Conservation (phyloP, 1,284 basidiomycete species). For the Fistulina hepatica region DNA sequence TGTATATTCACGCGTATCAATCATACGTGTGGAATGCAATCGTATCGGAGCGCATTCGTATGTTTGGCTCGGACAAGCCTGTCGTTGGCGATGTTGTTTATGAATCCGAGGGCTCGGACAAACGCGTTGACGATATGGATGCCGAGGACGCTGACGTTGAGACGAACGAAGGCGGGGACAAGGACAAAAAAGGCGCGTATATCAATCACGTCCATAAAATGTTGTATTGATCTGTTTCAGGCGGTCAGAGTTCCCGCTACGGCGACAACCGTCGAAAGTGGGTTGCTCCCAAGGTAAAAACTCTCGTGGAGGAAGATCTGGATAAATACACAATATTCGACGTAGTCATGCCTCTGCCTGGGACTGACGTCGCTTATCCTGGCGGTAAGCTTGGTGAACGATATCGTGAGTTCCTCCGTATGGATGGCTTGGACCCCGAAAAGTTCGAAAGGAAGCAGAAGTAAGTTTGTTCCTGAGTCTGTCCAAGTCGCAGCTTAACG, state of each 20-base stretch:
- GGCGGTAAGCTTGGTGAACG: conserved; percentile 72
- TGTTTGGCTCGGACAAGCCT: conserved; percentile 65
- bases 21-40: conserved; percentile 98
- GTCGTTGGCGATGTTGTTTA: conserved; percentile 85
- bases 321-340: conserved; percentile 82
- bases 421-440: conserved; percentile 82
- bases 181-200: conserved; percentile 35
- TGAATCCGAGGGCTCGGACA: conserved; percentile 31
- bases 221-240: conserved; percentile 16
- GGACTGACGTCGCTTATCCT: conserved; percentile 85
- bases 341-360: conserved; percentile 91
- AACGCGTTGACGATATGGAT: conserved; percentile 52
- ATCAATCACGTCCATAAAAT: conserved; percentile 4
- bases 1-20: conserved; percentile 99
- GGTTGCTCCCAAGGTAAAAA: conserved; percentile 61
- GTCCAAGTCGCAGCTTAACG: conserved; percentile 7
- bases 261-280: too few relatives aligned
- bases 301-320: conserved; percentile 66
- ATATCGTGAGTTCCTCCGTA: conserved; percentile 70
- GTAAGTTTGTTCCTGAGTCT: conserved; percentile 31
- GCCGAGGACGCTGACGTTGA: conserved; percentile 28
- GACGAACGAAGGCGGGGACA: conserved; percentile 23
- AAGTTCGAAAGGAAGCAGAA: conserved; percentile 83
- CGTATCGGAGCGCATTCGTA: conserved; percentile 82
- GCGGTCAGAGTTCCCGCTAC: conserved; percentile 33